These are phyloP conservation scores for Acanthamoeba culbertsoni DNA, from an alignment of 208 protist genomes.

Conservation along the genomic window DNA sequence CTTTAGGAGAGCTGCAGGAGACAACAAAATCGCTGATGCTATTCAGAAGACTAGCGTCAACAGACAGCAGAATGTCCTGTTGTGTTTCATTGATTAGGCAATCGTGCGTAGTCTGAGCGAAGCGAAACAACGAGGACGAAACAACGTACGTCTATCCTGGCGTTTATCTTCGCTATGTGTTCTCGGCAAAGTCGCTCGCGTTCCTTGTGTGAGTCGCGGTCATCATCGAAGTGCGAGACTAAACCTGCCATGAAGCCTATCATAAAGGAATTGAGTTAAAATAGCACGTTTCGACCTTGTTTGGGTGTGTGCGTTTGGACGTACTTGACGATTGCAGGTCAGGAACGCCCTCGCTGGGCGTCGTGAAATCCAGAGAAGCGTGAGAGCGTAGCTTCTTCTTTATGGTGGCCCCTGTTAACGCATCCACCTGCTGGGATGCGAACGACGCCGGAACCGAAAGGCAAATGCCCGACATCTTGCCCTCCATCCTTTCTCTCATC, in stretches of 20 bases:
- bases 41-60: not conserved
- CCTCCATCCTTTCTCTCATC: not conserved
- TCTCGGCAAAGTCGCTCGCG: not conserved
- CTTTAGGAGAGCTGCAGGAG: not conserved
- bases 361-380: not conserved
- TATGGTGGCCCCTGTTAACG: not conserved
- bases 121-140: not conserved
- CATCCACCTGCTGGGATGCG: not conserved
- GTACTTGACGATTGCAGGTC: not conserved
- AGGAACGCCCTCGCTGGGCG: not conserved
- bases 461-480: constrained; percentile 38
- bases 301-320: not conserved
- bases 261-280: not conserved
- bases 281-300: not conserved
- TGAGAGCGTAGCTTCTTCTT: not conserved
- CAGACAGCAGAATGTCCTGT: not conserved
- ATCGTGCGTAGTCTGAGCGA: not conserved
- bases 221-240: no score
- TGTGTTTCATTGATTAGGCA: not conserved
- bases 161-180: not conserved
- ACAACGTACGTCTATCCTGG: constrained; percentile 4
- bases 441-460: not conserved
- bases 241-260: not conserved
- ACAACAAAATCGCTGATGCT: not conserved
- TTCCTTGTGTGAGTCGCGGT: not conserved